Evolutionary conservation across 192 early-diverging fungal genomes (phyloP), one percentile per base, ranked within the genome.

Genomic region (Umbelopsis isabellina): DNA sequence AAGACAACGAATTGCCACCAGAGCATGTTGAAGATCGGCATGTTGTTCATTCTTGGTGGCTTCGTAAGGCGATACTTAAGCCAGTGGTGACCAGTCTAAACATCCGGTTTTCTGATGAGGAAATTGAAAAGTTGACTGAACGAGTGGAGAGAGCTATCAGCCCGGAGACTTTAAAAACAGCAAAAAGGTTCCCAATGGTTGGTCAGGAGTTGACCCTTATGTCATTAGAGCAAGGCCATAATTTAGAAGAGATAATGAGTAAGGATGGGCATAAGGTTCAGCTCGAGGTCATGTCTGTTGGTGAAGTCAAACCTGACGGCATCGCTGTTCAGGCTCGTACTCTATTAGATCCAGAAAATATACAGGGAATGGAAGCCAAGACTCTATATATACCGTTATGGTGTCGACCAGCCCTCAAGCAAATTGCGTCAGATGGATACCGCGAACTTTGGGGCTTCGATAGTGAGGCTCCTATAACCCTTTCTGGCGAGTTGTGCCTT

Each of bases 401-500:
- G 55, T 61, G 55, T 33, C 27, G 55, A 25, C 55, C 55, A 16
- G 55, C 55, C 0, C 27, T 61, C 4, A 61, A n/a, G 55, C 12
- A 61, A 18, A 11, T 37, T 0, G 55, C 16, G 8, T 18, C 21
- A 12, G 30, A 61, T 27, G 55, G 55, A 6, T 61, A 61, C 13
- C 55, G 55, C 7, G 15, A 30, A 16, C 27, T 61, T 1, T 61
- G 55, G 55, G 8, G 11, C 27, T 30, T 30, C 6, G 33, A 30
- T 12, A 4, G 33, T 16, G 30, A n/a, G 11, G 9, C 55, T 35
- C 55, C 55, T 61, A 61, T n/a, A 25, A 61, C 18, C 25, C 12
- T 61, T 16, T 61, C 55, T 11, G 55, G 55, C 9, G 16, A 35
- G 18, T 61, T 61, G 12, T 61, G 55, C 27, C 55, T 61, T 35